Evolutionary conservation across 2,329 filamentous ascomycete species (phyloP), one percentile per base, ranked within the genome.

Genomic region (Capronia americana): DNA sequence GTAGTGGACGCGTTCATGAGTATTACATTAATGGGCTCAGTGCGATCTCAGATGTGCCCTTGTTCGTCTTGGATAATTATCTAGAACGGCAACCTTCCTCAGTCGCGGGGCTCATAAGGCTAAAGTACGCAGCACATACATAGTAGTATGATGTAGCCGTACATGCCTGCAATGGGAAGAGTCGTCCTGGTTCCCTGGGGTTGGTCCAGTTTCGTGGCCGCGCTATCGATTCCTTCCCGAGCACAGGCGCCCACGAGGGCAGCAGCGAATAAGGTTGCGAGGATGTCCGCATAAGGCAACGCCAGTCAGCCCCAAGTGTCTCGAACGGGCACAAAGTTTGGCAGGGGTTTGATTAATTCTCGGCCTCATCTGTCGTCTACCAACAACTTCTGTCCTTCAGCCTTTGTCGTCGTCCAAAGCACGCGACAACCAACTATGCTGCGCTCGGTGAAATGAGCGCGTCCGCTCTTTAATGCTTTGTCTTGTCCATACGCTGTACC

Each of bases 391-490:
- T 30, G 28, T 30, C 28, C 28, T 30, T 2, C 28, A 30, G 28
- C 28, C 2, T 30, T 8, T 30, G 28, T 30, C 28, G 28, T 30
- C 28, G 28, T 30, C 28, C 28, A 30, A 30, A 8, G 8, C 28
- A 30, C 28, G 28, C 28, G 28, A 30, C 28, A 30, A 8, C 28
- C 28, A 30, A 57, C 48, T 53, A 20, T 61, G 51, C 58, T 57
- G 44, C 57, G 51, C 61, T 41, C 46, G 44, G 32, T 41, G 20
- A 32, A 23, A 20, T 30, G 20, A 61, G 41, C 57, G 46, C 61
- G 56, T 61, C 65, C 44, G n/a, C 38, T 65, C 51, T 44, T 65
- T 60, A 26, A 44, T 32, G 12, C 10, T 57, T 54, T 58, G 38
- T n/a, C 12, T 28, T 32, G 12, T 59, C 34, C 10, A 26, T n/a